Conservation (phyloP, 1,284 basidiomycete species). For the Ganoderma meredithae region DNA sequence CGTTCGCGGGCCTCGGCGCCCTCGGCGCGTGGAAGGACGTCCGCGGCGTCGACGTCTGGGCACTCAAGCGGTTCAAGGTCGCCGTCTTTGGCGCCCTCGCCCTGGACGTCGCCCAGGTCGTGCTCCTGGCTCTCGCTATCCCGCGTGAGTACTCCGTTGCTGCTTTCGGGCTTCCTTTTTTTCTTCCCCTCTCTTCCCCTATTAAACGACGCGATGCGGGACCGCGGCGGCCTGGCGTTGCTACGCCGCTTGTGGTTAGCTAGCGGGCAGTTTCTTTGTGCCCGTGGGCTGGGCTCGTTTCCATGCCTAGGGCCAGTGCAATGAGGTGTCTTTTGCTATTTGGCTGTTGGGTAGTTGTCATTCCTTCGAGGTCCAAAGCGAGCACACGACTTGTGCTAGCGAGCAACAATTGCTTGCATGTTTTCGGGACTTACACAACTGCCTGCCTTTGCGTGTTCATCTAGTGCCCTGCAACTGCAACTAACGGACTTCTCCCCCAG, state of each 20-base stretch:
- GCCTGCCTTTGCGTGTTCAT: no score
- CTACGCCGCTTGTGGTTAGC: neutral
- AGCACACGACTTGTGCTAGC: neutral
- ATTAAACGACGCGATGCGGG: neutral
- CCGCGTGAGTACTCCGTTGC: constrained; percentile 44
- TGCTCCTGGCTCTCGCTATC: constrained; percentile 58
- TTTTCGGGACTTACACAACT: no score
- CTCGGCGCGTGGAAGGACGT: constrained; percentile 81
- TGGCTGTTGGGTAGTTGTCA: neutral
- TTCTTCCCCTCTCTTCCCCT: neutral
- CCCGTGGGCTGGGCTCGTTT: neutral
- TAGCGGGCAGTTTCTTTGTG: neutral
- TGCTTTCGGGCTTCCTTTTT: neutral
- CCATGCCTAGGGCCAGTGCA: neutral
- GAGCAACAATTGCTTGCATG: no score
- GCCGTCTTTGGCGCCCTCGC: constrained; percentile 59
- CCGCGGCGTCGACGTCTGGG: constrained; percentile 75
- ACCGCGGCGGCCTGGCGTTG: neutral
- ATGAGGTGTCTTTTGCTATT: no score
- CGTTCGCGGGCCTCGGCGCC: constrained; percentile 72
- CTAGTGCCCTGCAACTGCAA: neutral
- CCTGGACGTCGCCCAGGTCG: constrained; percentile 66
- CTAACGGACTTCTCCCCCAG: constrained; percentile 23
- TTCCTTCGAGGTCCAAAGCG: neutral
- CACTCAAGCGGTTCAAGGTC: constrained; percentile 60